These are phyloP conservation scores for Oenanthe sinensis DNA, from an alignment of 129 eudicot species.

Conservation along the genomic window DNA sequence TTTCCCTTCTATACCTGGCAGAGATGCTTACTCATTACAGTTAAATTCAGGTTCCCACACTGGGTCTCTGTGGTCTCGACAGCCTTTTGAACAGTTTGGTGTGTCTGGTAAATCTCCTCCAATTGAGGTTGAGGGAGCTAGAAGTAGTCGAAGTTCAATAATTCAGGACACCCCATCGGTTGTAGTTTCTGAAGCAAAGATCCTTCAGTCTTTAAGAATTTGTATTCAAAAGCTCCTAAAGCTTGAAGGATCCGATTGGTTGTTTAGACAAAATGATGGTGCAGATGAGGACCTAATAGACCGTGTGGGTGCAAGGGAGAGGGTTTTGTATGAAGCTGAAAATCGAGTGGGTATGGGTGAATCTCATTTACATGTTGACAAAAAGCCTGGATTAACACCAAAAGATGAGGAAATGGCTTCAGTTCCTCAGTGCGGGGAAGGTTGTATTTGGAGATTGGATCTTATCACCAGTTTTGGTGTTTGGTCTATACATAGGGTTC, in stretches of 20 bases:
- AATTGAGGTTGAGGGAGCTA: conserved; percentile 10
- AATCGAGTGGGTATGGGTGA: conserved; percentile 32
- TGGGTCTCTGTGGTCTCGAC: conserved; percentile 72
- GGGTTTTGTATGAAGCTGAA: conserved; percentile 69
- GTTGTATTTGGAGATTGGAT: conserved; percentile 79
- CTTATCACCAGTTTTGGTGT: conserved; percentile 85
- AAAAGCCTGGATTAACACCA: conserved; percentile 9
- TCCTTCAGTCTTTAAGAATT: conserved; percentile 68
- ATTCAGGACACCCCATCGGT: conserved; percentile 38
- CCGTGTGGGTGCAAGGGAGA: conserved; percentile 82
- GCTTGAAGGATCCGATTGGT: conserved; percentile 87
- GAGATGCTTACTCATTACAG: conserved; percentile 43
- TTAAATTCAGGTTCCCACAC: conserved; percentile 35
- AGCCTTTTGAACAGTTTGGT: conserved; percentile 78
- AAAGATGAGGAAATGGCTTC: conserved; percentile 39
- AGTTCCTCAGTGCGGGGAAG: conserved; percentile 91
- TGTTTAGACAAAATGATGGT: conserved; percentile 84
- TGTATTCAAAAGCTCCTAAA: conserved; percentile 66
- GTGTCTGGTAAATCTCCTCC: conserved; percentile 45
- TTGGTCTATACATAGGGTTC: conserved; percentile 85
- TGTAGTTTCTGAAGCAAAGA: conserved; percentile 55
- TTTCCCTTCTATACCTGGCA: conserved; percentile 31
- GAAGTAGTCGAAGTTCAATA: conserved; percentile 13
- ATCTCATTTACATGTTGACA: conserved; percentile 24
- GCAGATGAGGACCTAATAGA: conserved; percentile 85